Evolutionary conservation across 2,329 filamentous ascomycete genomes (phyloP), one percentile per base, ranked within the genome.

Genomic region (Verticillium dahliae): DNA sequence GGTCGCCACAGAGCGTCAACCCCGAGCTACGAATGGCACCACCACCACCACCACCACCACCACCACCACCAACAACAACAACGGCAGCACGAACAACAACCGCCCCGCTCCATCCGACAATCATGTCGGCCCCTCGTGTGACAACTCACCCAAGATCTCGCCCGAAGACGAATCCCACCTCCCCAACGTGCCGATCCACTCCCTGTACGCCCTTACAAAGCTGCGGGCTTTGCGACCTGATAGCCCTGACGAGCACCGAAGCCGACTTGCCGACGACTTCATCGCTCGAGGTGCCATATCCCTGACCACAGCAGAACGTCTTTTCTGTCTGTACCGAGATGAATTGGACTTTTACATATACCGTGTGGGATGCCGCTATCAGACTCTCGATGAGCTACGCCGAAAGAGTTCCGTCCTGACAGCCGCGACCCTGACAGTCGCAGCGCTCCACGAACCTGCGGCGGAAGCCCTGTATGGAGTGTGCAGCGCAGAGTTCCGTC

Each of bases 391-490:
- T 0, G 80, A 78, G 6, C 74, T 87, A 10, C 80, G 85, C 15
- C 79, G 81, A 18, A 78, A 78, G 15, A 87, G 84, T 2, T 78
- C 82, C 0, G 73, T 86, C 1, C 73, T 87, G 11, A 81, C 83
- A 0, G 82, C 80, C 0, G 81, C 81, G 0, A 82, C 85, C 27
- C 75, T 85, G 6, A 83, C 84, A 0, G 83, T 87, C 1, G 80
- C 83, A 3, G 83, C 84, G 0, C 74, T 86, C 2, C 84, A 87
- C 65, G 82, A 85, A 31, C 78, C 81, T 1, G 76, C 78, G 31
- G 79, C 79, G 6, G 81, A 82, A 13, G 74, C 76, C 14, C 76
- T 82, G 2, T 80, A 86, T 35, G 78, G 79, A 3, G 70, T 76
- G 1, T 86, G 84, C 68, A 83, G 80, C 63, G 74, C 76, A 10